These are phyloP conservation scores for Mentha longifolia DNA, from an alignment of 257 asterid species.

Conservation along the genomic window DNA sequence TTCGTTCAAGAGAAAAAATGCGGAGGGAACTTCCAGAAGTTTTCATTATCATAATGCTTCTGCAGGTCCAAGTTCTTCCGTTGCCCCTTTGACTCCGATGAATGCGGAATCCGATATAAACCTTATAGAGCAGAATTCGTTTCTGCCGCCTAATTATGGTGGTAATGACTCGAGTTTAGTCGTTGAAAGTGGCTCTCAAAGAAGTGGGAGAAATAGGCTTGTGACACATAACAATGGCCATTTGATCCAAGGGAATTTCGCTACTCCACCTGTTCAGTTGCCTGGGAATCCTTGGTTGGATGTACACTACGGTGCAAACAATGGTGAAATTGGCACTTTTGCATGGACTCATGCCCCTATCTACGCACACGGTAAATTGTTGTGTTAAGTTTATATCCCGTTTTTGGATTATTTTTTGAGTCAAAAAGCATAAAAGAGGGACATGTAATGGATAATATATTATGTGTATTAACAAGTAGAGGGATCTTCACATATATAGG, in stretches of 20 bases:
- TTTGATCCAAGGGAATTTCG: slow-evolving; percentile 62
- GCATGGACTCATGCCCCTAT: slow-evolving; percentile 70
- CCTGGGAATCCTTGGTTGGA: slow-evolving; percentile 74
- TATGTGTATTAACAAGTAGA: too few species aligned
- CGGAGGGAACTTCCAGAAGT: slow-evolving; percentile 37
- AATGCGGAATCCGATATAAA: slow-evolving; percentile 46
- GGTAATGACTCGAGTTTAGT: slow-evolving; percentile 42
- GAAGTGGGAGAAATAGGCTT: slow-evolving; percentile 53
- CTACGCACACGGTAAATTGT: slow-evolving; percentile 53
- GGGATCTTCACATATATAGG: too few species aligned
- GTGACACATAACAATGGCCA: slow-evolving; percentile 45
- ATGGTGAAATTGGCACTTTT: slow-evolving; percentile 52
- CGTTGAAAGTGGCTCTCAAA: slow-evolving; percentile 40
- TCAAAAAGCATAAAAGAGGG: too few species aligned
- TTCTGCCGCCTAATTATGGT: slow-evolving; percentile 36
- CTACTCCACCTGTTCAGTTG: slow-evolving; percentile 54
- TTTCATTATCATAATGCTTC: slow-evolving; percentile 41
- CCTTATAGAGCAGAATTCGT: slow-evolving; percentile 34
- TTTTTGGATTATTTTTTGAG: not conserved
- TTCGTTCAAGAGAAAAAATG: slow-evolving; percentile 65
- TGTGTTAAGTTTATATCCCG: not conserved
- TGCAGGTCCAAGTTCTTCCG: slow-evolving; percentile 69
- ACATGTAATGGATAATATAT: too few species aligned
- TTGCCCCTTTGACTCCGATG: slow-evolving; percentile 31
- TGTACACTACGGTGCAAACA: slow-evolving; percentile 50